Base-by-base conservation (phyloP, 2,329 filamentous ascomycete genomes). In the Cladosporium sphaerospermum region DNA sequence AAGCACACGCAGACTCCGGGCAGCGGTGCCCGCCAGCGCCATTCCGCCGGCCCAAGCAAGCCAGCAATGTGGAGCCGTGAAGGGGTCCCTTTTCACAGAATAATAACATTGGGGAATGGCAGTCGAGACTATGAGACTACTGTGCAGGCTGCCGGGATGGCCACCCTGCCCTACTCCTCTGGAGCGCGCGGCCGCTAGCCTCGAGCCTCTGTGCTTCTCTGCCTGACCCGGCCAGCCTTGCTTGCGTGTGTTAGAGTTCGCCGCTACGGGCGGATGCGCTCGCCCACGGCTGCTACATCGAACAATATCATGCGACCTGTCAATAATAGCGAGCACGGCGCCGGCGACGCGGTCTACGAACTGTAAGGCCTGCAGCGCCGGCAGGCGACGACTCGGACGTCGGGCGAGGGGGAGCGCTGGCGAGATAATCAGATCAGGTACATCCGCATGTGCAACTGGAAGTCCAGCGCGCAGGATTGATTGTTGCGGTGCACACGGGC, bases 251-350 rank as follows among this genome's bases (percentile, higher is more conserved):
- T 41, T 49, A 41, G 46, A 49, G 46, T 49, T 49, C 37, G 46
- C 46, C 46, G 37, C 46, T 49, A 41, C 45, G 45, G 23, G 46
- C 46, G 23, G 41, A 41, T 32, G 37, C 46, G 28, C n/a, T 40
- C 45, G 46, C 9, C 39, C 39, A 14, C 23, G 23, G 23, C 23
- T n/a, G 32, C 37, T 49, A 41, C 40, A 45, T 28, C 23, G 23
- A 28, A 28, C 23, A 28, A 28, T 28, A 45, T 33, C 40, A 41
- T 33, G 14, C 31, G 46, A 49, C 36, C 36, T 49, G 46, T 49
- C 46, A n/a, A 49, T 46, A n/a, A 49, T 37, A 41, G n/a, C 14
- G 46, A 40, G 11, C 46, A 41, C 36, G 36, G 36, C 46, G 46
- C 46, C 28, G 33, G 46, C 46, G 31, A 49, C 13, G 14, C 37